Base-by-base conservation (phyloP, 2,329 filamentous ascomycete genomes). In the Ophiocordyceps robertsii region DNA sequence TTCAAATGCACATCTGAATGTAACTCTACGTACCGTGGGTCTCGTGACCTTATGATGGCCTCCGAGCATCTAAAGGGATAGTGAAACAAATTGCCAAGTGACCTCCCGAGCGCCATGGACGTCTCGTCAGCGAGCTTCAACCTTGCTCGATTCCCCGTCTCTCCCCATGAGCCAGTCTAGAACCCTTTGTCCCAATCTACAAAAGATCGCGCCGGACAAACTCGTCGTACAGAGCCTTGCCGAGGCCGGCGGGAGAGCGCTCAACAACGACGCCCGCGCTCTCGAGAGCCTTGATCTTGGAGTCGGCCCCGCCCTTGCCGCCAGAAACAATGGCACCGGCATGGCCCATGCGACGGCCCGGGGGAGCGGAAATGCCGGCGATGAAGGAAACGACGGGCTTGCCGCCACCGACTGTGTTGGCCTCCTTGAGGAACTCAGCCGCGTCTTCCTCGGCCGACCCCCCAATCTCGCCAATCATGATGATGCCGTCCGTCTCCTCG, bases 381-480 rank as follows among this genome's bases (percentile, higher is more conserved):
- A 96, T 96, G 71, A 98, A 98, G 67, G 84, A 87, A 56, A 96
- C 92, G 47, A 94, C 89, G 58, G 92, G 92, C 80, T 95, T 98
- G 60, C 75, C 75, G 46, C 73, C 73, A 68, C 88, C 84, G 64
- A 80, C 72, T 46, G 80, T 89, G 77, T 98, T 96, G 75, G 92
- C 78, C 63, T 80, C 73, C 73, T 84, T 87, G 62, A 96, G 71
- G 76, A 93, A 98, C 58, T 96, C 92, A 57, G 92, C 90, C 33
- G 92, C 92, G 58, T 98, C 92, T 72, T 98, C 92, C 73, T 98
- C 92, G 46, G 92, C 92, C 47, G 84, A 86, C 50, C 92, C 92
- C 68, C 92, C 92, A 63, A 98, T 96, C 73, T 96, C 92, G 62
- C 92, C 92, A 64, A 98, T 96, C 92, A 98, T 95, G 72, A 98